Conservation (phyloP, 805 yeast species). For the Lachancea meyersii region DNA sequence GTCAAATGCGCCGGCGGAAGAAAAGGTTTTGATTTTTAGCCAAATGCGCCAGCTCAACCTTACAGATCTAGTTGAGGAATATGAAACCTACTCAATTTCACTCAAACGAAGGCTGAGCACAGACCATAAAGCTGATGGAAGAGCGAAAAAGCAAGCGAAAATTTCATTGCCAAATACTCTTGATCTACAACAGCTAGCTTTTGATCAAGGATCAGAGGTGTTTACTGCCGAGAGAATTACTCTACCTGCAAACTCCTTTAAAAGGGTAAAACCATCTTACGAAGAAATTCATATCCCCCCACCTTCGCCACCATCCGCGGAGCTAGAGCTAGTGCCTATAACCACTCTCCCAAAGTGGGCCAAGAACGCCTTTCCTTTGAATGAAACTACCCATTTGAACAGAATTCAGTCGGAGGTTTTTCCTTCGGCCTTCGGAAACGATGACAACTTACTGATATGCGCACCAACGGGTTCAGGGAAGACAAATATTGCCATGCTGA, state of each 20-base stretch:
- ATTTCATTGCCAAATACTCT: constrained; percentile 33
- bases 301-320: constrained; percentile 47
- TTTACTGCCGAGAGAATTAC: constrained; percentile 60
- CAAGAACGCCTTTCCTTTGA: constrained; percentile 60
- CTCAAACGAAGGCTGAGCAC: constrained; percentile 1
- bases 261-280: constrained; percentile 62
- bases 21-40: constrained; percentile 33
- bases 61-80: constrained; percentile 38
- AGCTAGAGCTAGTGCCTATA: constrained; percentile 46
- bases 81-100: constrained; percentile 22
- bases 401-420: constrained; percentile 77
- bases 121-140: constrained; percentile 9
- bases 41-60: constrained; percentile 43
- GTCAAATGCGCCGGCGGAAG: constrained; percentile 35
- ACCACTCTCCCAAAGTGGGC: constrained; percentile 77
- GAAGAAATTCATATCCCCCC: constrained; percentile 94
- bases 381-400: constrained; percentile 63
- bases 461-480: constrained; percentile 99
- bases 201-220: constrained; percentile 68
- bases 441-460: constrained; percentile 72
- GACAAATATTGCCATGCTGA: constrained; percentile 89
- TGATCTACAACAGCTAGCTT: constrained; percentile 56
- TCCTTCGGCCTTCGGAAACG: constrained; percentile 68
- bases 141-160: constrained; percentile 15
- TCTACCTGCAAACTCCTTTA: constrained; percentile 80